Conservation (phyloP, 1,284 basidiomycete genomes). For the Malassezia sp. region DNA sequence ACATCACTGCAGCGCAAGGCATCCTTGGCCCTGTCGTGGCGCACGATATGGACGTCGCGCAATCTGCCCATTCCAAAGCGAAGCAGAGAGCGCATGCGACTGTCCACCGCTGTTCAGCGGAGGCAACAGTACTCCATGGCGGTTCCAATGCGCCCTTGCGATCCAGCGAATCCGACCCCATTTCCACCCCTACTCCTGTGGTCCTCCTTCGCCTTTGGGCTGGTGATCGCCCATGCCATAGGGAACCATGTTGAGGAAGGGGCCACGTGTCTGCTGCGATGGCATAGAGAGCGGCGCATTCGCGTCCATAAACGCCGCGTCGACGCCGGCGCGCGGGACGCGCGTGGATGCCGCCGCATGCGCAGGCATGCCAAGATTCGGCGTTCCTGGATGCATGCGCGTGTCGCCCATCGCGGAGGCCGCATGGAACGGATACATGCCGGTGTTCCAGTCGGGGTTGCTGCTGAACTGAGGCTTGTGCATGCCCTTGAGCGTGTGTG, state of each 20-base stretch:
- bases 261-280: neutral
- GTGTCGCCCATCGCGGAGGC: constrained; percentile 9
- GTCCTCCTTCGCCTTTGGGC: constrained; percentile 2
- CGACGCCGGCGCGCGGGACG: constrained; percentile 6
- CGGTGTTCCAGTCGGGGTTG: constrained; percentile 11
- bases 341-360: neutral
- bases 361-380: constrained; percentile 5
- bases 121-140: too few species aligned
- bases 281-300: constrained; percentile 10
- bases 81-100: too few species aligned
- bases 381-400: constrained; percentile 9
- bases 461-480: constrained; percentile 5
- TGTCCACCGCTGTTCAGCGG: too few species aligned
- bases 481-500: constrained; percentile 8
- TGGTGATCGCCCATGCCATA: constrained; percentile 9
- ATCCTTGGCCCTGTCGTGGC: too few species aligned
- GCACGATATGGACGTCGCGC: too few species aligned
- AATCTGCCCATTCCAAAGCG: too few species aligned
- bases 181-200: constrained; percentile 7
- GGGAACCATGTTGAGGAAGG: constrained; percentile 15
- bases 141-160: too few species aligned
- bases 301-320: constrained; percentile 14
- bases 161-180: too few species aligned
- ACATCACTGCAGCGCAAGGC: too few species aligned
- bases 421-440: constrained; percentile 13